Evolutionary conservation across 768 basidiomycete species (phyloP), one percentile per base, ranked within the genome.

Genomic region (Leccinum subtestaceum): DNA sequence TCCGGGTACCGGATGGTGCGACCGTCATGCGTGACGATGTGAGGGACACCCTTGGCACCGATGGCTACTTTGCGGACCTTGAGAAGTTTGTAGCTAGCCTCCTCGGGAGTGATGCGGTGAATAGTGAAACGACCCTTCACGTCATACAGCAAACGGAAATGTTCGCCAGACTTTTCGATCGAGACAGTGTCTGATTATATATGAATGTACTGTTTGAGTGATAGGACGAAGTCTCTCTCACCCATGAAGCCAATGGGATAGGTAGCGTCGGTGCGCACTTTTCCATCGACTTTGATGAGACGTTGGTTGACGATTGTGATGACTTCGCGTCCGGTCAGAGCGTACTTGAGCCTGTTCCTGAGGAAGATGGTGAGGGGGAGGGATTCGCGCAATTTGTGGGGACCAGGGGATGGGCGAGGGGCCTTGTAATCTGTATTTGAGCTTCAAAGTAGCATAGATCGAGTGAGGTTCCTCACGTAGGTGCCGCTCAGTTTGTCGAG

Each of bases 1-100:
- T 99, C 97, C 67, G 97, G 96, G 81, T 98, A 99, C 63, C 97
- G 95, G 81, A 99, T 98, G 65, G 97, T 99, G 75, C 97, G 94
- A 55, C 97, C 97, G 72, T 99, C 97, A 81, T 99, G 97, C 66
- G 96, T 98, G 78, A 98, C 93, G 67, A 99, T 82, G 82, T 95
- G 88, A 56, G 97, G 97, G 52, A 99, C 95, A 67, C 95, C 95
- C 74, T 92, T 91, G 66, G 85, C 82, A 61, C 97, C 97, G 65
- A 98, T 80, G 63, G 94, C 93, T 45, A 96, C 90, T 68, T 86
- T 89, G 75, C 86, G 86, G 69, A 99, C 97, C 74, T 95, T 94
- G 74, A 92, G 83, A 72, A 99, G 93, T 79, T 98, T 98, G 87
- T 94, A 98, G 68, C 82, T 80, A 52, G 96, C 94, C 77, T 99